Evolutionary conservation across 257 asterid species (phyloP).

Genomic region (Parsonsia alboflavescens): DNA sequence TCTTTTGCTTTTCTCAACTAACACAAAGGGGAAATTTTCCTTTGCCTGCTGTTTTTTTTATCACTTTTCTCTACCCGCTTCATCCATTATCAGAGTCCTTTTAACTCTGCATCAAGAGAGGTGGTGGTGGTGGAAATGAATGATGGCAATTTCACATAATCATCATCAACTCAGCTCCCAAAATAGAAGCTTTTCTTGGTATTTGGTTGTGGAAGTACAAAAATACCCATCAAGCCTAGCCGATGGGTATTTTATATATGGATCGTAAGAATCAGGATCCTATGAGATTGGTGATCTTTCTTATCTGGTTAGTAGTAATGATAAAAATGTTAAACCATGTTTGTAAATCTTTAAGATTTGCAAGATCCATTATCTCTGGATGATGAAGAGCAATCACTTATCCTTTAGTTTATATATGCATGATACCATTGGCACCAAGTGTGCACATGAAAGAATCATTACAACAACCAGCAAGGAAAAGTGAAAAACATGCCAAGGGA

Average conservation of each 20-base stretch:
- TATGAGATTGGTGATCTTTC: constrained; percentile 1
- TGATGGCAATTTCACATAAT: not conserved
- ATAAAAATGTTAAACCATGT: constrained; percentile 2
- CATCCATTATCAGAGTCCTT: not conserved
- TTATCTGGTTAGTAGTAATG: not conserved
- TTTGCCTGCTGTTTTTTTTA: not conserved
- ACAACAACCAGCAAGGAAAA: constrained; percentile 3
- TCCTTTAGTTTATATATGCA: constrained; percentile 11
- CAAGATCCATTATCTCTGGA: not conserved
- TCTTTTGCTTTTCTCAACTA: constrained; percentile 2
- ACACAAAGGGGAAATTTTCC: not conserved
- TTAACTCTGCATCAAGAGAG: not conserved
- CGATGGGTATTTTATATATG: not conserved
- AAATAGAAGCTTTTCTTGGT: not conserved
- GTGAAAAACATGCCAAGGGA: not conserved
- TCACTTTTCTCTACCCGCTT: not conserved
- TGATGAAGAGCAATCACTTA: constrained; percentile 14
- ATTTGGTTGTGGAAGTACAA: not conserved
- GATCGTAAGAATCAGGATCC: constrained; percentile 18
- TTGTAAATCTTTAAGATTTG: not conserved
- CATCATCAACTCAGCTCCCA: not conserved
- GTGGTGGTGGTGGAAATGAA: not conserved
- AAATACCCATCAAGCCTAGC: not conserved
- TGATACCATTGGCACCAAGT: constrained; percentile 10
- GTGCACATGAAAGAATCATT: constrained; percentile 28